A percentile compares a stretch with the other conserved stretches of the same genome.
phyloP scores from a whole-genome alignment of 495 filamentous ascomycete species.

The Daldinia loculata region DNA sequence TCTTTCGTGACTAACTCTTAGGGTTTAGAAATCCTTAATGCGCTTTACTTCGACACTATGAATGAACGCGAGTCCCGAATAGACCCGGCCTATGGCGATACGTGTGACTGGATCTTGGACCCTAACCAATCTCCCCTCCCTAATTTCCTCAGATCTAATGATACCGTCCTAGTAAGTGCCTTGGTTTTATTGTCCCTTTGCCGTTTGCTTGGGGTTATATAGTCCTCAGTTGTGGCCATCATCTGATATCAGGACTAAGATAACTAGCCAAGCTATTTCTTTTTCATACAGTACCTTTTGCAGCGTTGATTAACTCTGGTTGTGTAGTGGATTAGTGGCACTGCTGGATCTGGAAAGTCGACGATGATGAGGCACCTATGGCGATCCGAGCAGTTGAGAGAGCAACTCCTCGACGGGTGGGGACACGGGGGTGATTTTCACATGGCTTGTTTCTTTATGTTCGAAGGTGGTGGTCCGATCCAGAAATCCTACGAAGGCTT shows the following conservation, averaged over 20 bases:
- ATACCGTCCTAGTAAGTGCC: constrained; percentile 36
- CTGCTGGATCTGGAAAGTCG: constrained; percentile 49
- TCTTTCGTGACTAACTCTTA: neutral
- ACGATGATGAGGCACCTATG: constrained; percentile 50
- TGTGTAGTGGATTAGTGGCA: constrained; percentile 47
- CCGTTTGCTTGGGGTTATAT: neutral
- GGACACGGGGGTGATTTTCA: constrained; percentile 39
- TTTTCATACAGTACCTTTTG: neutral
- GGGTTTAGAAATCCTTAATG: constrained; percentile 45
- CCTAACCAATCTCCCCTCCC: constrained; percentile 38
- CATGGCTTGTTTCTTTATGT: constrained; percentile 53
- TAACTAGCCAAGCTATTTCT: neutral
- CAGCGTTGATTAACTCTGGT: constrained; percentile 11
- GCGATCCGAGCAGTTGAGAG: constrained; percentile 33
- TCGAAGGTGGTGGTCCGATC: constrained; percentile 49
- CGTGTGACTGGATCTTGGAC: constrained; percentile 45
- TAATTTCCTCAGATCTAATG: constrained; percentile 33
- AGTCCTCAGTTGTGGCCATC: too few relatives aligned
- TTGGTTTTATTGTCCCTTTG: neutral
- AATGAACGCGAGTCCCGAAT: constrained; percentile 45
- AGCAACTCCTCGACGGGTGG: constrained; percentile 39
- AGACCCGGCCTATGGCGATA: constrained; percentile 45
- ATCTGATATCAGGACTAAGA: neutral
- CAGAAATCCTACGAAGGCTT: constrained; percentile 57
- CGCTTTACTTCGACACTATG: constrained; percentile 46